Evolutionary conservation across 495 filamentous ascomycete genomes (phyloP).

Genomic region (Platismatia glauca): DNA sequence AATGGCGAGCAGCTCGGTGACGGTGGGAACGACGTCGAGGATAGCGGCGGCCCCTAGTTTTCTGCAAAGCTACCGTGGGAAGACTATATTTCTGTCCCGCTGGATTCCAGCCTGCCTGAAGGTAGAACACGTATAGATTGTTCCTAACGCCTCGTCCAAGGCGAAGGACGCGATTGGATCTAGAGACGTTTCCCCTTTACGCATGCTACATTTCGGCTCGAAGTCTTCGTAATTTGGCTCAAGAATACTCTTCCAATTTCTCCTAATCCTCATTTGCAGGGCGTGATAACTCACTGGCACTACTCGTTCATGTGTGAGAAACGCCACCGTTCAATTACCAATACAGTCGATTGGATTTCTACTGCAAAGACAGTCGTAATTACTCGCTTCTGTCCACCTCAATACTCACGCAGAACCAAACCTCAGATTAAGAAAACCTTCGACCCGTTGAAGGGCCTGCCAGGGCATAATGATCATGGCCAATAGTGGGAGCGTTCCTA

Average conservation of each 20-base stretch:
- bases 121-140: neutral
- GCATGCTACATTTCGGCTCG: neutral
- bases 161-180: neutral
- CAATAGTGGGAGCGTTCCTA: neutral
- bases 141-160: neutral
- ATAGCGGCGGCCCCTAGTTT: neutral
- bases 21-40: neutral
- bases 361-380: neutral
- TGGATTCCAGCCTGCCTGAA: neutral
- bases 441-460: neutral
- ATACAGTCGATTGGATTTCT: neutral
- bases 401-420: neutral
- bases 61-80: neutral
- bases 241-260: neutral
- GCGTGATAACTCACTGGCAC: neutral
- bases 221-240: neutral
- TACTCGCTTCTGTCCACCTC: neutral
- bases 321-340: no score
- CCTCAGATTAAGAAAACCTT: neutral
- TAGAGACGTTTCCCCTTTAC: neutral
- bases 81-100: neutral
- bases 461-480: neutral
- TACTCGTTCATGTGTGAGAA: neutral
- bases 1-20: neutral
- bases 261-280: neutral